Evolutionary conservation across 1,284 basidiomycete genomes (phyloP).

Genomic region (Veloporphyrellus conicus): DNA sequence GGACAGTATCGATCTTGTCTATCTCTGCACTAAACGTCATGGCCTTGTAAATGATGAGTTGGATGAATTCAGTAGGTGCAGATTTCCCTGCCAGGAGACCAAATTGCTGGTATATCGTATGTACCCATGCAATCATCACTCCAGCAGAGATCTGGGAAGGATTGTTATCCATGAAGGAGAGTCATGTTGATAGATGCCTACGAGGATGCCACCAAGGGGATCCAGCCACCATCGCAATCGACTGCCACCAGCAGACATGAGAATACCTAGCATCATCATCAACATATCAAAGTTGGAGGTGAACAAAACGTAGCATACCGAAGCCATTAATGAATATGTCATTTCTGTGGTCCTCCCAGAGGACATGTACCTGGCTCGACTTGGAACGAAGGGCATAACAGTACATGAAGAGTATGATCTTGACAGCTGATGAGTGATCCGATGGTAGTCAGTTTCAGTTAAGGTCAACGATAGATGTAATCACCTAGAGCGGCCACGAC

Average conservation of each 20-base stretch:
- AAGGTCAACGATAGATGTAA: slow-evolving; percentile 6
- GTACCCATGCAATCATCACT: slow-evolving; percentile 78
- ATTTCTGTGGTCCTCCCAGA: slow-evolving; percentile 95
- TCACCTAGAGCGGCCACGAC: slow-evolving; percentile 79
- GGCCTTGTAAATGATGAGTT: slow-evolving; percentile 90
- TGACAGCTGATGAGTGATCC: slow-evolving; percentile 55
- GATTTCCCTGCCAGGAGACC: slow-evolving; percentile 86
- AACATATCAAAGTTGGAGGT: slow-evolving; percentile 1
- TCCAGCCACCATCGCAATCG: slow-evolving; percentile 85
- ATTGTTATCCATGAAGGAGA: slow-evolving; percentile 6
- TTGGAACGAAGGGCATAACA: slow-evolving; percentile 74
- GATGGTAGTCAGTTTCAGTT: neutral
- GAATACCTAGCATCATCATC: slow-evolving; percentile 56
- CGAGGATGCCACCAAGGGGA: slow-evolving; percentile 75
- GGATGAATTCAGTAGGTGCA: slow-evolving; percentile 86
- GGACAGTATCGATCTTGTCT: slow-evolving; percentile 81
- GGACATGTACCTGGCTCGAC: slow-evolving; percentile 86
- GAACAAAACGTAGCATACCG: slow-evolving; percentile 40
- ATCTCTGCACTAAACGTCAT: slow-evolving; percentile 86
- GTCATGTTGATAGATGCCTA: slow-evolving; percentile 35
- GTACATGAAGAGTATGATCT: slow-evolving; percentile 83
- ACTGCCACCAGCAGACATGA: slow-evolving; percentile 88
- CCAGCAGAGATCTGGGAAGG: slow-evolving; percentile 65
- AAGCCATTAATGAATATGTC: slow-evolving; percentile 82
- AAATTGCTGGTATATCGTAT: slow-evolving; percentile 78